These are phyloP conservation scores for Spiraea crenata DNA, from an alignment of 331 rosid species.

Conservation along the genomic window DNA sequence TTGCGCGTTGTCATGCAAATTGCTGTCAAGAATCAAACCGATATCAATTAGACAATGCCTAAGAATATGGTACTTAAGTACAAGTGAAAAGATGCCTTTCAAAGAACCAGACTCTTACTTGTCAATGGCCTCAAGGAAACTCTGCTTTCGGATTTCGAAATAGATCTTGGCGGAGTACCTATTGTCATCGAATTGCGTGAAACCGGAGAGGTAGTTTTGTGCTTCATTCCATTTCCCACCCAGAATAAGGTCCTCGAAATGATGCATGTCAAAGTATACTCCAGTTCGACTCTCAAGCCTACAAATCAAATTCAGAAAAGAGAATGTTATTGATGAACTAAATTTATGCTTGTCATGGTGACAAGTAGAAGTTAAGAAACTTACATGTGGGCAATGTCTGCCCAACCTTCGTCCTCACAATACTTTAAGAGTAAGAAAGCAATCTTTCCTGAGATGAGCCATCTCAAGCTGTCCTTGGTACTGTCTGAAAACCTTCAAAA, in stretches of 20 bases:
- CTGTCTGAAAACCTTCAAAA: constrained; percentile 7
- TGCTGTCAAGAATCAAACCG: constrained; percentile 19
- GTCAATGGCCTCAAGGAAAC: constrained; percentile 46
- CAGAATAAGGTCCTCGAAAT: constrained; percentile 38
- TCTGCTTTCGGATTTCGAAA: constrained; percentile 41
- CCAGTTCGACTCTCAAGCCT: constrained; percentile 53
- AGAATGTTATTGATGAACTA: neutral
- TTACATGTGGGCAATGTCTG: constrained; percentile 36
- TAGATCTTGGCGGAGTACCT: constrained; percentile 32
- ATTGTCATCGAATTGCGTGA: constrained; percentile 30
- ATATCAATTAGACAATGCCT: neutral
- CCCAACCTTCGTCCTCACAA: constrained; percentile 25
- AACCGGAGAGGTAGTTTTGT: constrained; percentile 42
- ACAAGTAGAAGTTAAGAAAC: constrained; percentile 5
- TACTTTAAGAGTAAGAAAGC: constrained; percentile 23
- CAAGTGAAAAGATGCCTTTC: no score
- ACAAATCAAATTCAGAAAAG: constrained; percentile 6
- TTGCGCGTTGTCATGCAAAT: constrained; percentile 27
- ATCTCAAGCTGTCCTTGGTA: constrained; percentile 8
- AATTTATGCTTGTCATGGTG: neutral
- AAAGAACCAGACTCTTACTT: constrained; percentile 22
- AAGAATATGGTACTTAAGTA: no score
- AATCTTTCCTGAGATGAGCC: constrained; percentile 20
- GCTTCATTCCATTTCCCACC: constrained; percentile 44
- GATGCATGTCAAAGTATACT: constrained; percentile 32